Evolutionary conservation across 495 filamentous ascomycete genomes (phyloP).

Genomic region (Tirmania nivea): DNA sequence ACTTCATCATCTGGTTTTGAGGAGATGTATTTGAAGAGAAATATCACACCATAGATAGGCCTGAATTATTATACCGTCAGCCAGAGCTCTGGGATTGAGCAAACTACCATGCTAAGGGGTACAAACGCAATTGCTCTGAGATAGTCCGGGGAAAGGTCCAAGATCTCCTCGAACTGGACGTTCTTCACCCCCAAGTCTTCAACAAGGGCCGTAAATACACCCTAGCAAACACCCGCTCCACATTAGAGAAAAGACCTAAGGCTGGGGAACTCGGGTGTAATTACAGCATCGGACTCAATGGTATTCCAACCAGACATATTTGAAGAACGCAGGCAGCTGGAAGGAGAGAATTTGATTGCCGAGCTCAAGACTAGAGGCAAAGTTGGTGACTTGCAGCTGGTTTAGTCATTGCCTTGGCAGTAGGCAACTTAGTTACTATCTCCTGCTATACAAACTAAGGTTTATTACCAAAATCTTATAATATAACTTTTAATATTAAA

Average conservation of each 20-base stretch:
- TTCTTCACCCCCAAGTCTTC: constrained; percentile 79
- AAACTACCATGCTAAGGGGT: background rate
- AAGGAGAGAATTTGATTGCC: too few relatives aligned
- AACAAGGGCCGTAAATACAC: constrained; percentile 88
- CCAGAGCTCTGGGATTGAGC: background rate
- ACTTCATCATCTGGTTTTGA: constrained; percentile 24
- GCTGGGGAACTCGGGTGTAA: constrained; percentile 12
- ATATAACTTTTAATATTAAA: too few relatives aligned
- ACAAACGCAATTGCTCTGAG: constrained; percentile 37
- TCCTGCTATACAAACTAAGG: too few relatives aligned
- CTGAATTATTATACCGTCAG: constrained; percentile 20
- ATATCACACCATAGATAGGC: constrained; percentile 90
- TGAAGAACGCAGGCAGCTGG: background rate
- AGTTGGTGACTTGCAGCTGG: too few relatives aligned
- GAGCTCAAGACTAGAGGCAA: too few relatives aligned
- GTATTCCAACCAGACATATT: constrained; percentile 37
- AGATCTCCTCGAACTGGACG: constrained; percentile 93
- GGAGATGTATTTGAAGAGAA: constrained; percentile 87
- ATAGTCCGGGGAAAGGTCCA: constrained; percentile 62
- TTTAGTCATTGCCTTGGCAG: too few relatives aligned
- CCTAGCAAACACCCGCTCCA: constrained; percentile 29
- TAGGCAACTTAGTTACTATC: too few relatives aligned
- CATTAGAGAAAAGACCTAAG: too few relatives aligned
- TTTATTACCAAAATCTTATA: too few relatives aligned
- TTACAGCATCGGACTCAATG: constrained; percentile 88